Evolutionary conservation across 2,329 filamentous ascomycete species (phyloP).

Genomic region (Colletotrichum horii): DNA sequence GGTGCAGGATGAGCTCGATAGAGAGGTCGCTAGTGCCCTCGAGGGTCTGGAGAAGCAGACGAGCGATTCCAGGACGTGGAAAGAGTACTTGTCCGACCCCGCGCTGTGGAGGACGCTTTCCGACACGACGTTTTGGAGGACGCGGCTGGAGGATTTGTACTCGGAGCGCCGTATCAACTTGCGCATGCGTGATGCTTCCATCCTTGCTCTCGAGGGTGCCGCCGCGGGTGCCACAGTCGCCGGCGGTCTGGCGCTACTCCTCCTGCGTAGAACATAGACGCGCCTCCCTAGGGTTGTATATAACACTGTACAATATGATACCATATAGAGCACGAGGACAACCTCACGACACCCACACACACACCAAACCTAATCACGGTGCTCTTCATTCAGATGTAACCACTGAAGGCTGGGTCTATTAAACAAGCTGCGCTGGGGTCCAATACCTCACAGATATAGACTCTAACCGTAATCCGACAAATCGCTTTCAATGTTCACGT

Average conservation of each 20-base stretch:
- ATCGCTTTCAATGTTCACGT: slow-evolving; percentile 6
- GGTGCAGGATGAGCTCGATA: slow-evolving; percentile 6
- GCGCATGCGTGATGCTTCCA: slow-evolving; percentile 72
- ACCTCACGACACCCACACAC: background rate
- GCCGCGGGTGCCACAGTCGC: slow-evolving; percentile 68
- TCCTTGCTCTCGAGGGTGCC: slow-evolving; percentile 72
- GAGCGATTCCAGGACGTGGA: slow-evolving; percentile 40
- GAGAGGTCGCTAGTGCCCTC: slow-evolving; percentile 11
- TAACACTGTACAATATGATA: slow-evolving; percentile 21
- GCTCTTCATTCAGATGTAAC: background rate
- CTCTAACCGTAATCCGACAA: slow-evolving; percentile 5
- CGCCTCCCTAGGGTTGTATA: slow-evolving; percentile 20
- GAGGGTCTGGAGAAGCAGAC: background rate
- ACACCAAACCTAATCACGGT: background rate
- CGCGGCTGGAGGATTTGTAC: slow-evolving; percentile 61
- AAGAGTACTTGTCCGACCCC: slow-evolving; percentile 45
- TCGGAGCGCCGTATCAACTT: slow-evolving; percentile 69
- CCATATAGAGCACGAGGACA: slow-evolving; percentile 16
- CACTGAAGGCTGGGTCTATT: slow-evolving; percentile 17
- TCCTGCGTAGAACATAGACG: slow-evolving; percentile 42
- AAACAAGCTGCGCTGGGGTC: slow-evolving; percentile 6
- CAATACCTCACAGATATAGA: background rate
- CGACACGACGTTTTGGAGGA: slow-evolving; percentile 43
- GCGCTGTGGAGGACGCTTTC: slow-evolving; percentile 22
- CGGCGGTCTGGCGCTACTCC: slow-evolving; percentile 56